These are phyloP conservation scores for Termitomyces sp. DNA, from an alignment of 768 basidiomycete species.

Conservation along the genomic window DNA sequence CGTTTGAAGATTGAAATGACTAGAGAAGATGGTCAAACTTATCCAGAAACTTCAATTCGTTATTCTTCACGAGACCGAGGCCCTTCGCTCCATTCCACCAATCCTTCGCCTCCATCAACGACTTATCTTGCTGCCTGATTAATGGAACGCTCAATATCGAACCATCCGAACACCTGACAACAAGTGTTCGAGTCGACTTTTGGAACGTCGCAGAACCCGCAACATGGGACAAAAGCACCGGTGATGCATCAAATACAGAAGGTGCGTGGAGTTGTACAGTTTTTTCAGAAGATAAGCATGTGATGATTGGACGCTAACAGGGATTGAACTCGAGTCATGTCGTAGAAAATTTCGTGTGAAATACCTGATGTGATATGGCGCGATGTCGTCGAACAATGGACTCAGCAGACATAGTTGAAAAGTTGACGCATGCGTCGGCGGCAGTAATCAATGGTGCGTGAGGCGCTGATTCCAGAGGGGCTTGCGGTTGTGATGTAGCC, in stretches of 20 bases:
- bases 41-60: slow-evolving; percentile 14
- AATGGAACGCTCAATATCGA: slow-evolving; percentile 48
- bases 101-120: slow-evolving; percentile 48
- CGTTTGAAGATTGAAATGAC: neutral
- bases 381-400: slow-evolving; percentile 50
- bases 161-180: slow-evolving; percentile 51
- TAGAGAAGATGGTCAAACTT: slow-evolving; percentile 8
- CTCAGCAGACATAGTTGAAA: slow-evolving; percentile 49
- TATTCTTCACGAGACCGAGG: slow-evolving; percentile 18
- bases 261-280: slow-evolving; percentile 37
- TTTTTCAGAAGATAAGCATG: slow-evolving; percentile 26
- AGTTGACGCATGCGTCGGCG: slow-evolving; percentile 50
- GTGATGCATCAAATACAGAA: slow-evolving; percentile 13
- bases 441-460: slow-evolving; percentile 59
- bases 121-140: slow-evolving; percentile 60
- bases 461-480: slow-evolving; percentile 24
- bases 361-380: slow-evolving; percentile 68
- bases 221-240: slow-evolving; percentile 10
- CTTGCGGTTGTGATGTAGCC: slow-evolving; percentile 49
- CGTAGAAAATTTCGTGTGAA: neutral
- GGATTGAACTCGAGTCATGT: neutral
- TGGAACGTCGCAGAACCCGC: slow-evolving; percentile 44
- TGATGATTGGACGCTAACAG: slow-evolving; percentile 27
- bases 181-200: slow-evolving; percentile 29
- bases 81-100: slow-evolving; percentile 75